phyloP scores from a whole-genome alignment of 495 filamentous ascomycete genomes.

The Cetradonia linearis region DNA sequence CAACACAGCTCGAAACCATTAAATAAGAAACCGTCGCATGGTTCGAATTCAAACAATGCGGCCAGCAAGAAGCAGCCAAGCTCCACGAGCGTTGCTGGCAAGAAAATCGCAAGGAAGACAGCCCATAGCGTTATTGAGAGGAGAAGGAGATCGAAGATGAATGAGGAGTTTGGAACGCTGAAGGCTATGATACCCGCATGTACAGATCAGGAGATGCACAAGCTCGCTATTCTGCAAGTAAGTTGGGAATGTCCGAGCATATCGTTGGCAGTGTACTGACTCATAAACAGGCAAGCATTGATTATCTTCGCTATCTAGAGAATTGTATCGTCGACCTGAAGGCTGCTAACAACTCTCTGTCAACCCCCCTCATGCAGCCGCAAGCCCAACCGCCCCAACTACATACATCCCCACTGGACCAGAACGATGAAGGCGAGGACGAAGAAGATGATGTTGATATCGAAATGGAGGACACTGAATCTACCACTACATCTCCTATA shows the following conservation, averaged over 20 bases:
- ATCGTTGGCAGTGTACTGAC: neutral
- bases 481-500: neutral
- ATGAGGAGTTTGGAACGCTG: slow-evolving; percentile 89
- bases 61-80: slow-evolving; percentile 51
- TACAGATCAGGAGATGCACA: slow-evolving; percentile 88
- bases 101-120: slow-evolving; percentile 92
- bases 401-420: slow-evolving; percentile 9
- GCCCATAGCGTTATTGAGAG: slow-evolving; percentile 94
- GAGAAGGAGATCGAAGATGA: slow-evolving; percentile 90
- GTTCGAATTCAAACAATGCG: slow-evolving; percentile 9
- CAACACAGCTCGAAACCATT: slow-evolving; percentile 13
- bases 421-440: slow-evolving; percentile 30
- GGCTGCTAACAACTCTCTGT: slow-evolving; percentile 37
- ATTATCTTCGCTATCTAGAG: slow-evolving; percentile 91
- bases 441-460: slow-evolving; percentile 20
- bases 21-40: slow-evolving; percentile 26
- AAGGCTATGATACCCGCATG: slow-evolving; percentile 97
- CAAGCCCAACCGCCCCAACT: slow-evolving; percentile 16
- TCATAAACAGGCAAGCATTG: slow-evolving; percentile 69
- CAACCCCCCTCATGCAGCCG: slow-evolving; percentile 20
- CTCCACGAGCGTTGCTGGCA: slow-evolving; percentile 67
- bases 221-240: slow-evolving; percentile 91
- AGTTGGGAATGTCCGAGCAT: slow-evolving; percentile 18
- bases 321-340: slow-evolving; percentile 78
- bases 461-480: slow-evolving; percentile 15